These are phyloP conservation scores for Colletotrichum noveboracense DNA, from an alignment of 2,329 filamentous ascomycete genomes.

Conservation along the genomic window DNA sequence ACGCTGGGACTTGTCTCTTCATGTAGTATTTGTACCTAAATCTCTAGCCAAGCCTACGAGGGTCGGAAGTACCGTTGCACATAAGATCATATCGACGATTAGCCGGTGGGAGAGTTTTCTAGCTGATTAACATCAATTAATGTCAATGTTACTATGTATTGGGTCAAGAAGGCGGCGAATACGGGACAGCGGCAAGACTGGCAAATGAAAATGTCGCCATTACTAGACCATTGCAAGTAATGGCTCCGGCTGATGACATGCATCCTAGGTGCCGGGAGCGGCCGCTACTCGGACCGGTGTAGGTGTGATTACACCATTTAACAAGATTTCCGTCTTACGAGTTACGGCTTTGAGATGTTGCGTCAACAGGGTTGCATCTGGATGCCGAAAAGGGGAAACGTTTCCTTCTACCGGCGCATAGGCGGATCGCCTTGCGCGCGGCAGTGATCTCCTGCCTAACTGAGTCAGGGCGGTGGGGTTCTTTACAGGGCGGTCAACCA, in stretches of 20 bases:
- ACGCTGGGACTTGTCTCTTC: neutral
- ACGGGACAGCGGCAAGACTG: neutral
- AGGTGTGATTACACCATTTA: neutral
- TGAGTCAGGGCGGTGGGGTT: neutral
- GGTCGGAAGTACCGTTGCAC: neutral
- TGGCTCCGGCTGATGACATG: neutral
- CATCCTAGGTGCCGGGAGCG: neutral
- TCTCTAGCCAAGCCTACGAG: neutral
- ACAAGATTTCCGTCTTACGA: neutral
- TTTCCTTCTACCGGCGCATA: neutral
- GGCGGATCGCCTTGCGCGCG: neutral
- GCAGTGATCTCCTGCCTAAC: neutral
- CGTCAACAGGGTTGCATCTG: neutral
- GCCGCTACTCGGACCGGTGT: neutral
- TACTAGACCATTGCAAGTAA: neutral
- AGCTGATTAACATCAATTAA: neutral
- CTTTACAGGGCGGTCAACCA: neutral
- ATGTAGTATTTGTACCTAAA: neutral
- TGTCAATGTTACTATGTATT: neutral
- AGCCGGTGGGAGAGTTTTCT: neutral
- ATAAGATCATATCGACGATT: neutral
- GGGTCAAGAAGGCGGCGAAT: neutral
- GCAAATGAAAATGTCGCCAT: neutral
- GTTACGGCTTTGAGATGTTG: neutral
- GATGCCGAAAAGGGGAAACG: neutral